These are phyloP conservation scores for Paramecium octaurelia DNA, from an alignment of 73 alveolate genomes.

Conservation along the genomic window DNA sequence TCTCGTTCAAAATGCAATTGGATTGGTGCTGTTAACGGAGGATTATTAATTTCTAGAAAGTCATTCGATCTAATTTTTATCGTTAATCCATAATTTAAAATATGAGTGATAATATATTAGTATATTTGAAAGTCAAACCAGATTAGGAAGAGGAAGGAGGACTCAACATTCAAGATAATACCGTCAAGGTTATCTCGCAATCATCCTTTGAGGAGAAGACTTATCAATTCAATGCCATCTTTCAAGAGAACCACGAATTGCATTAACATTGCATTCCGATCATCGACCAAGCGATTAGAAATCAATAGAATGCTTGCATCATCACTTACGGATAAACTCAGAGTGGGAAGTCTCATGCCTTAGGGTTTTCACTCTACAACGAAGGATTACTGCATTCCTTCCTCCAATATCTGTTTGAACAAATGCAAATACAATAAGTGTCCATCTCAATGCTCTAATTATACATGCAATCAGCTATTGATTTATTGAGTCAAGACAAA, in stretches of 20 bases:
- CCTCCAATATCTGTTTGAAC: not conserved
- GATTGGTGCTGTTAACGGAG: too few relatives aligned
- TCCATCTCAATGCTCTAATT: not conserved
- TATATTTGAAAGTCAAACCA: constrained; percentile 6
- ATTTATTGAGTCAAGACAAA: not conserved
- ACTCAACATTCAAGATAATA: not conserved
- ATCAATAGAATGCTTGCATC: not conserved
- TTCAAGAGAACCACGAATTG: not conserved
- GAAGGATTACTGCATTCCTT: not conserved
- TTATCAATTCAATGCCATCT: not conserved
- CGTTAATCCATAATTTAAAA: constrained; percentile 37
- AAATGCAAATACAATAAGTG: not conserved
- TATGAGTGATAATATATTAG: constrained; percentile 4
- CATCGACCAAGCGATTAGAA: not conserved
- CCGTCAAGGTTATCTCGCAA: not conserved
- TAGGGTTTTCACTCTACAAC: not conserved
- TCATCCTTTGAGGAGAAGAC: constrained; percentile 4
- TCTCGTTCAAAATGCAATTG: not conserved
- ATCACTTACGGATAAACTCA: not conserved
- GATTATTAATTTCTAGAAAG: not conserved
- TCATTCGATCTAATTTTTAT: not conserved
- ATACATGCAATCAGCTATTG: not conserved
- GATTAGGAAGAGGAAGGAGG: not conserved
- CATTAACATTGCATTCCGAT: not conserved
- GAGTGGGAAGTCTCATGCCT: constrained; percentile 21